Percentiles rank a stretch among this genome's conserved stretches.
Conservation (phyloP, 805 yeast species). For the Candida sphagnicola region DNA sequence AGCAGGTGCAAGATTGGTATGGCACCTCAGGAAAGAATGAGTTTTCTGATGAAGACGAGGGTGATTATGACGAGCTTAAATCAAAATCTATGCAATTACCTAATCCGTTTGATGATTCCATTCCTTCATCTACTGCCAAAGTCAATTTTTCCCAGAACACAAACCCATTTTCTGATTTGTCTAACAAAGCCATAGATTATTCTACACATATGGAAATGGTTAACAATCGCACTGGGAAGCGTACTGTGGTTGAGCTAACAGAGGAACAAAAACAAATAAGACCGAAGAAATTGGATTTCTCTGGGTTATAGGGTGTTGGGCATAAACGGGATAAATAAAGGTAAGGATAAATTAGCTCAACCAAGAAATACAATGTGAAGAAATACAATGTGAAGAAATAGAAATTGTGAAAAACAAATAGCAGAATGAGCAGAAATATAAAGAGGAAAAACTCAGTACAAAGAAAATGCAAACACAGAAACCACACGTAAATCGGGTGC, state of each 20-base stretch:
- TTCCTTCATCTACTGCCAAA: no score
- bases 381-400: no score
- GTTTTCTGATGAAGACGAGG: conserved; percentile 28
- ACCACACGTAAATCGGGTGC: no score
- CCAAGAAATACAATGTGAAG: no score
- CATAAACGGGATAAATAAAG: neutral
- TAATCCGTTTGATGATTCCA: conserved; percentile 22
- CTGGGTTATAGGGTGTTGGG: neutral
- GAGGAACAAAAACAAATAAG: conserved; percentile 29
- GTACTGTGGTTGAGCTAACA: conserved; percentile 26
- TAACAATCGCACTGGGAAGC: conserved; percentile 36
- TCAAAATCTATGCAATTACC: conserved; percentile 9
- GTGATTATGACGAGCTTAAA: conserved; percentile 1
- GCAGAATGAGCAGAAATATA: no score
- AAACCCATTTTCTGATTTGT: conserved; percentile 1
- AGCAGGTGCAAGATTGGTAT: conserved; percentile 33
- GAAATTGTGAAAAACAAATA: no score
- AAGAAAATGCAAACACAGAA: no score
- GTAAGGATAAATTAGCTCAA: no score
- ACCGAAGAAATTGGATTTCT: conserved; percentile 36
- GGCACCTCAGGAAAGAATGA: conserved; percentile 26
- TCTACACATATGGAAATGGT: conserved; percentile 25
- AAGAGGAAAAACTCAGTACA: no score
- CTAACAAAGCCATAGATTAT: conserved; percentile 8
- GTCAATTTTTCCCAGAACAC: neutral